phyloP scores from a whole-genome alignment of 1,139 yeast species.

The Candida tropicalis region DNA sequence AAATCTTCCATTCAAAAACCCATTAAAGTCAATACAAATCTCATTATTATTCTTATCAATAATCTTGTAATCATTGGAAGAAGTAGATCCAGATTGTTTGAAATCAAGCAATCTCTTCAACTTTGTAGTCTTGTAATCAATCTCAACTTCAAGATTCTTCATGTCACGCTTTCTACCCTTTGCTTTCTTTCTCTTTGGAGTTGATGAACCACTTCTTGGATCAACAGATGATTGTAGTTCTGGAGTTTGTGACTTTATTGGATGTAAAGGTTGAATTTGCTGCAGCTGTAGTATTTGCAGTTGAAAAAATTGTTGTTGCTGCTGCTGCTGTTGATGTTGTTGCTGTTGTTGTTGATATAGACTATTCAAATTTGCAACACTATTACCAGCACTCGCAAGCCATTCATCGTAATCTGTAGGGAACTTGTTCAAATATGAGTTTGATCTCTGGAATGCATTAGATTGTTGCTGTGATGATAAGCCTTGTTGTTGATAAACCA shows the following conservation, averaged over 20 bases:
- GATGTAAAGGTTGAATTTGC: conserved; percentile 1
- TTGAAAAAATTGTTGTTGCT: conserved; percentile 1
- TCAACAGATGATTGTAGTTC: conserved; percentile 2
- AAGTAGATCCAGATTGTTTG: conserved; percentile 22
- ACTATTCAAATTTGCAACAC: conserved; percentile 8
- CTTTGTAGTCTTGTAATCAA: conserved; percentile 33
- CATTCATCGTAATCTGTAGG: conserved; percentile 8
- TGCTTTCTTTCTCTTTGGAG: conserved; percentile 19
- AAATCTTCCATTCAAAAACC: conserved; percentile 47
- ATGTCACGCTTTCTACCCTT: conserved; percentile 16
- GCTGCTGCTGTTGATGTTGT: too few relatives aligned
- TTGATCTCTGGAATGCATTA: conserved; percentile 5
- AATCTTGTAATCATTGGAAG: conserved; percentile 27
- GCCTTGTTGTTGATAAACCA: conserved; percentile 6
- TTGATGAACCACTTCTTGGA: conserved; percentile 7
- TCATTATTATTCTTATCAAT: conserved; percentile 34
- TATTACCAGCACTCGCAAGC: conserved; percentile 9
- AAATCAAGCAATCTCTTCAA: conserved; percentile 35
- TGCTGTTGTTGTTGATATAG: conserved; percentile 8
- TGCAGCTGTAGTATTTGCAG: conserved; percentile 7
- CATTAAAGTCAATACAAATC: conserved; percentile 31
- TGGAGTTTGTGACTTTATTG: not conserved
- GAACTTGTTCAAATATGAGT: conserved; percentile 2
- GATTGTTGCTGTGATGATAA: conserved; percentile 5
- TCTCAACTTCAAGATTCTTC: conserved; percentile 18